Evolutionary conservation across 2,329 filamentous ascomycete species (phyloP), one percentile per base, ranked within the genome.

Genomic region (Capronia epimyces): DNA sequence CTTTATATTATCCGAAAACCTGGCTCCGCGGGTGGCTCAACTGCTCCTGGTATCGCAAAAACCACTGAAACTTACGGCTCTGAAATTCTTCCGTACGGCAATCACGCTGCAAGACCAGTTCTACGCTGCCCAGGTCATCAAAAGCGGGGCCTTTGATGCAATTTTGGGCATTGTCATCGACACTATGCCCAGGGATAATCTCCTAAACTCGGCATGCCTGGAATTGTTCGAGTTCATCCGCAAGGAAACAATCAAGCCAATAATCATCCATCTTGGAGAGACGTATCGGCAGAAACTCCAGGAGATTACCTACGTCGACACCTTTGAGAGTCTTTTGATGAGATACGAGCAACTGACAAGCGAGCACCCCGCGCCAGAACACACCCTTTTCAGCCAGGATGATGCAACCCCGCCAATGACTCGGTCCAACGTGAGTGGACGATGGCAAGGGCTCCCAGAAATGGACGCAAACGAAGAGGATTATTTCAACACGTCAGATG

Each of bases 141-240:
- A 90, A 65, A 81, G 84, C 53, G 52, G 49, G 10, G 81, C 93
- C 0, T 83, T 97, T 52, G 87, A 86, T 34, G 86, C 89, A 1
- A 87, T 97, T 27, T 75, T 98, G 12, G 82, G 93, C 59, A 84
- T 96, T 31, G 79, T 97, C 27, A 79, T 86, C 49, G 81, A 87
- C 59, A 93, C 89, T 0, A 86, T 96, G 80, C 88, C 90, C 1
- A 82, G 89, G 36, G 91, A 98, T 67, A 97, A 96, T 61, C 76
- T 98, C 2, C 77, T 97, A 25, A 94, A 93, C 67, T 97, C 91
- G 0, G 91, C 90, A 7, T 95, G 89, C 62, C 76, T 97, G 8
- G 93, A 98, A 64, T 80, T 98, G 37, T 97, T 98, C 59, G 89
- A 95, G 63, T 89, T 85, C 63, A 87, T 97, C 62, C 89, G 84